These are phyloP conservation scores for Camelina sativa DNA, from an alignment of 345 rosid genomes.

Conservation along the genomic window DNA sequence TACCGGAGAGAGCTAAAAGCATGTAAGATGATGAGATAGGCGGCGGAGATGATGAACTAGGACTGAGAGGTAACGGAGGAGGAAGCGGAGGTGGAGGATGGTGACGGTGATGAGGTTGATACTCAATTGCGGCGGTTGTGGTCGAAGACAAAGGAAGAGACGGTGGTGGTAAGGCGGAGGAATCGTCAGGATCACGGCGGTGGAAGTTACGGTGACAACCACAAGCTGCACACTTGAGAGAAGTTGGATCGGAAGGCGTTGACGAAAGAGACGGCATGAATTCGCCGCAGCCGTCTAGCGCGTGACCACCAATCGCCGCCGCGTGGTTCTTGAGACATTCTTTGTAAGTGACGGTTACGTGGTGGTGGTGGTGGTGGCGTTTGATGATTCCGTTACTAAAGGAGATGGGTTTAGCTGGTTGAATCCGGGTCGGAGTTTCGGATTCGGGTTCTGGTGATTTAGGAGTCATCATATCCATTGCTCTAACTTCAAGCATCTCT, in stretches of 20 bases:
- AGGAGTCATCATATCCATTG: conserved; percentile 51
- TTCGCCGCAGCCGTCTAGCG: conserved; percentile 86
- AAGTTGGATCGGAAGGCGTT: conserved; percentile 61
- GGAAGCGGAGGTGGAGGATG: conserved; percentile 59
- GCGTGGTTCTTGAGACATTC: conserved; percentile 88
- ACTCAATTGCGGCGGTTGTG: conserved; percentile 54
- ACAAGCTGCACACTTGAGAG: conserved; percentile 82
- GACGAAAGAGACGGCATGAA: conserved; percentile 72
- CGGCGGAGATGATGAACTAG: conserved; percentile 75
- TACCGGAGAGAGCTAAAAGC: conserved; percentile 74
- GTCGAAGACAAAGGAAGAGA: conserved; percentile 26
- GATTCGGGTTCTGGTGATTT: conserved; percentile 67
- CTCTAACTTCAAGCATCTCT: conserved; percentile 25
- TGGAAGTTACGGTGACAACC: conserved; percentile 90
- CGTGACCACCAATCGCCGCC: conserved; percentile 71
- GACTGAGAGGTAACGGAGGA: conserved; percentile 51
- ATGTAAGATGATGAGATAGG: conserved; percentile 77
- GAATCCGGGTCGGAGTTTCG: conserved; percentile 70
- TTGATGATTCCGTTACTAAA: conserved; percentile 77
- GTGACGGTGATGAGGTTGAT: conserved; percentile 71
- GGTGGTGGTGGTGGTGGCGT: conserved; percentile 56
- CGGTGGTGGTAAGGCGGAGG: conserved; percentile 17
- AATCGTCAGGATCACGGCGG: conserved; percentile 63
- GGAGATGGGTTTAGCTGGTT: conserved; percentile 57
- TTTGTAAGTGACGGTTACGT: conserved; percentile 49